Evolutionary conservation across 805 yeast species (phyloP).

Genomic region (Phaffomyces antillensis): DNA sequence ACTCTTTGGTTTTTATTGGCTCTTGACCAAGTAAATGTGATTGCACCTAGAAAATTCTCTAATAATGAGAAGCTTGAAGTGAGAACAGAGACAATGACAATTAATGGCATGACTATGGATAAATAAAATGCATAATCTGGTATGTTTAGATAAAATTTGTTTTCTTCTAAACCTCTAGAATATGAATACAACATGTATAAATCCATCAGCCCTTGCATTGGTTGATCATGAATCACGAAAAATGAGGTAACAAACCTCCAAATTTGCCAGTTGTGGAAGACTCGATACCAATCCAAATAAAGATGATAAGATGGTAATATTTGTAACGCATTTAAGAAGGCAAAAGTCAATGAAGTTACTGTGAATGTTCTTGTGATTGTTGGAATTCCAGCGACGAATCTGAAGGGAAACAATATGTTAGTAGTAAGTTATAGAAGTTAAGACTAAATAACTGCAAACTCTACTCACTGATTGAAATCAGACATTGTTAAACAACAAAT

Average conservation of each 20-base stretch:
- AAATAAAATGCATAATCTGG: conserved; percentile 54
- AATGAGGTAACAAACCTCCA: conserved; percentile 46
- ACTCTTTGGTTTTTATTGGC: conserved; percentile 43
- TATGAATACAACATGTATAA: conserved; percentile 51
- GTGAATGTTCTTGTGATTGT: conserved; percentile 53
- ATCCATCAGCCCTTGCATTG: conserved; percentile 41
- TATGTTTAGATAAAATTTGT: conserved; percentile 37
- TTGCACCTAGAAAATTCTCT: conserved; percentile 41
- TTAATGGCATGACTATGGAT: conserved; percentile 40
- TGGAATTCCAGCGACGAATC: conserved; percentile 42
- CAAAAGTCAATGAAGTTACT: conserved; percentile 39
- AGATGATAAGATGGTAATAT: conserved; percentile 19
- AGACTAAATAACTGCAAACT: background rate
- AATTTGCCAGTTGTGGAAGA: conserved; percentile 30
- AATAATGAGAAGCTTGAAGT: conserved; percentile 25
- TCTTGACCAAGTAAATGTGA: conserved; percentile 56
- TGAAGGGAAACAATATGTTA: conserved; percentile 1
- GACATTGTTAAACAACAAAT: background rate
- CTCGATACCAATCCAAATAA: conserved; percentile 22
- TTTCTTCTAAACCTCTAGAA: conserved; percentile 50
- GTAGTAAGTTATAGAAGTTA: background rate
- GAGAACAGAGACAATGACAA: conserved; percentile 29
- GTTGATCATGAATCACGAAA: conserved; percentile 34
- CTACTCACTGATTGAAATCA: conserved; percentile 10
- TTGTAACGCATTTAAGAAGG: conserved; percentile 31